These are phyloP conservation scores for Sechiopsis laciniata DNA, from an alignment of 306 rosid species.

Conservation along the genomic window DNA sequence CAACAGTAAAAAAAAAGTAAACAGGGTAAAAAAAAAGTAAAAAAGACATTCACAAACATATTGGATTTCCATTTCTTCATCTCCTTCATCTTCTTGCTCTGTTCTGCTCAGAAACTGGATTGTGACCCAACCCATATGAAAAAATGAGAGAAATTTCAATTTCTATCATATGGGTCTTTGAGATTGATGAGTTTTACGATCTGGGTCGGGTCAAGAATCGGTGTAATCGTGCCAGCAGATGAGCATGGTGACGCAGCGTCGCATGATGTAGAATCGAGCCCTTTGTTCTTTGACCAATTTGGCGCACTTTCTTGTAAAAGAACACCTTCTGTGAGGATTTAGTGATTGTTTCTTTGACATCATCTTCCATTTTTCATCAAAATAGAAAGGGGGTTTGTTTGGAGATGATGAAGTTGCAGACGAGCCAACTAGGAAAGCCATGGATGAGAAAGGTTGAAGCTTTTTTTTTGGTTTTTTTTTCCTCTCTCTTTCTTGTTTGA, in stretches of 20 bases:
- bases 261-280: conserved; percentile 86
- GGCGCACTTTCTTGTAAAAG: conserved; percentile 76
- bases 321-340: conserved; percentile 38
- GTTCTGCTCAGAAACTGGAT: background rate
- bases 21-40: background rate
- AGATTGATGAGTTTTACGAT: background rate
- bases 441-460: background rate
- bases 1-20: background rate
- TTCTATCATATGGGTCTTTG: background rate
- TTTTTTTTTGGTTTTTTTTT: background rate
- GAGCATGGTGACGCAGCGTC: conserved; percentile 84
- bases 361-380: conserved; percentile 72
- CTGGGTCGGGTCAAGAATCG: conserved; percentile 39
- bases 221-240: conserved; percentile 86
- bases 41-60: background rate
- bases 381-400: conserved; percentile 40
- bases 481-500: too few relatives aligned
- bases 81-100: background rate
- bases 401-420: background rate
- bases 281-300: conserved; percentile 76
- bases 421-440: conserved; percentile 7
- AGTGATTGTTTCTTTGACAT: conserved; percentile 58
- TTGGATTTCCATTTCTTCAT: background rate
- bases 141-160: background rate
- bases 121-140: background rate